Base-by-base conservation (phyloP, 805 yeast species). In the Kurtzmaniella cleridarum region DNA sequence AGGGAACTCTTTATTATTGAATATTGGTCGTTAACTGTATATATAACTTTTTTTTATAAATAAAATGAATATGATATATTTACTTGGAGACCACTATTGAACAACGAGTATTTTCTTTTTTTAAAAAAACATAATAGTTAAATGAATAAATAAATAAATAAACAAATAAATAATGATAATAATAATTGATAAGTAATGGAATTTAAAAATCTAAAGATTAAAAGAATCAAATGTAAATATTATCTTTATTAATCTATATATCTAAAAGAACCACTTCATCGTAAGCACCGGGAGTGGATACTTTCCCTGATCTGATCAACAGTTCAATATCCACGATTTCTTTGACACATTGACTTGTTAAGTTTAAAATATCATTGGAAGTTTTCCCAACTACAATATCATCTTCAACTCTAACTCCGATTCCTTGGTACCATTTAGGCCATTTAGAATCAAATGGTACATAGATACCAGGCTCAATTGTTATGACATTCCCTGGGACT, bases 401-500 rank as follows among this genome's bases (percentile, higher is more conserved):
- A 63, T 93, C 99, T 60, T 93, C 99, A 26, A 93, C 84, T 51
- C 99, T 78, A 18, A 93, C 84, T 2, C 98, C 99, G 36, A 93
- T 82, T 24, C 90, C 90, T 53, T 86, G 81, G 65, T 77, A 91
- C 49, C 78, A 78, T 44, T 75, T 70, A 16, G 98, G 98, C 73
- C 81, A 91, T 41, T 66, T 69, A 39, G 75, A 79, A 48, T 70
- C 70, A 47, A 75, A 70, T 1, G 98, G 98, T 32, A 95, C 76
- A 57, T 93, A 93, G 23, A 93, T 73, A 20, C 98, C 99, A 0
- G 98, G 98, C 58, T 95, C 99, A 17, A 95, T 79, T 2, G 99
- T 93, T 35, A 93, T 70, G 3, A 91, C 97, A 55, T 88, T 95
- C 16, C 90, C 90, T 15, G 69, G 66, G 34, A 61, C 62, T 34